Evolutionary conservation across 768 basidiomycete species (phyloP), one percentile per base, ranked within the genome.

Genomic region (Mycena amicta): DNA sequence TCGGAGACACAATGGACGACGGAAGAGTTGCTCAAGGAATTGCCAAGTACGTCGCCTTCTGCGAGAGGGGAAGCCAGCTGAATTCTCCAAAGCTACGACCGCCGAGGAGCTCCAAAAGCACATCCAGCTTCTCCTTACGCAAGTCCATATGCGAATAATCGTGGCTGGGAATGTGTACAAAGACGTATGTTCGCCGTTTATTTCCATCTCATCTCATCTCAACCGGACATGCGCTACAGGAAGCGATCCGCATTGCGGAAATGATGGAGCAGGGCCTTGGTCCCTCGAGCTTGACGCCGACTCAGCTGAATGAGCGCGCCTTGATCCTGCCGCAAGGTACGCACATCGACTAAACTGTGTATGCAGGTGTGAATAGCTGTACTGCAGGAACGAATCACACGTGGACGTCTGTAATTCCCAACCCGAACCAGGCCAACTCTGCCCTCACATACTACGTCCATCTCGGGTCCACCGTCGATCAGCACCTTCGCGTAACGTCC

Each of bases 391-490:
- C 83, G 45, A 89, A 94, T 68, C 81, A 80, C 65, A 78, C 88
- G 53, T 89, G 86, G 80, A 77, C 84, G 5, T 67, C 82, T 2
- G 78, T 80, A 2, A 83, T 96, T 25, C 86, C 87, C 3, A 98
- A 98, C 71, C 81, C 85, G 2, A 86, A 92, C 65, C 90, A 99
- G 72, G 77, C 88, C 50, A 99, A 98, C 74, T 92, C 90, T 5
- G 83, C 89, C 2, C 69, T 98, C 52, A 87, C 90, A 3, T 98
- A 97, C 75, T 94, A 90, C 70, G 74, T 91, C 56, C 88, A 93
- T 67, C 80, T 91, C 59, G 95, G 95, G 12, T 79, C 86, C 37
- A 69, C 86, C 29, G 76, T 77, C 5, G 85, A 95, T 68, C 80
- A 84, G 46, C 79, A 71, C 20, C 74, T 84, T 12, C 87, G 95